phyloP scores from a whole-genome alignment of 2,329 filamentous ascomycete genomes.

The Monilinia aucupariae region DNA sequence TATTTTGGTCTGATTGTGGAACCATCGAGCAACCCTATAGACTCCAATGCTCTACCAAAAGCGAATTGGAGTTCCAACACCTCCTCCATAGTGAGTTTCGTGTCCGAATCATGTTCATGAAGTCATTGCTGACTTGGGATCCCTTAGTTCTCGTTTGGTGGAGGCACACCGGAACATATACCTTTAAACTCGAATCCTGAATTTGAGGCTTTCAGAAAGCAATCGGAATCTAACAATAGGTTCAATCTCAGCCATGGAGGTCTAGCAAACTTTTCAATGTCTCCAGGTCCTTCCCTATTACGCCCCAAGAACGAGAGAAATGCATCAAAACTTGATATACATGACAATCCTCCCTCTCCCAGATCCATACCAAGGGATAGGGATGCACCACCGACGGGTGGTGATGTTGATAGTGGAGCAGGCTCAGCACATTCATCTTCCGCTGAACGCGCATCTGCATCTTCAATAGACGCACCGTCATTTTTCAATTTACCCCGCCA shows the following conservation, averaged over 20 bases:
- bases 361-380: conserved; percentile 21
- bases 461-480: conserved; percentile 26
- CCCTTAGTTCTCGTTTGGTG: conserved; percentile 55
- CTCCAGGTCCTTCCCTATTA: conserved; percentile 23
- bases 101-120: neutral
- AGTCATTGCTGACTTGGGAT: neutral
- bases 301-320: conserved; percentile 27
- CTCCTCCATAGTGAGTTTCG: conserved; percentile 49
- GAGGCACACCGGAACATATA: conserved; percentile 62
- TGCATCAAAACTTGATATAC: conserved; percentile 24
- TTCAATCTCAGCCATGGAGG: conserved; percentile 43
- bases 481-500: conserved; percentile 42
- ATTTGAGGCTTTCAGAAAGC: conserved; percentile 72
- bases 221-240: conserved; percentile 59
- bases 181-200: conserved; percentile 71
- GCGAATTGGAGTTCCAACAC: conserved; percentile 71
- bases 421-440: conserved; percentile 51
- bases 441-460: conserved; percentile 39
- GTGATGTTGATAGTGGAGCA: conserved; percentile 42
- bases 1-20: conserved; percentile 79
- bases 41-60: conserved; percentile 57
- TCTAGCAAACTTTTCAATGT: conserved; percentile 44
- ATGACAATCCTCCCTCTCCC: conserved; percentile 26
- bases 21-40: conserved; percentile 52
- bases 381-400: conserved; percentile 27